Base-by-base conservation (phyloP, 768 basidiomycete species). In the Candolleomyces aberdarensis region DNA sequence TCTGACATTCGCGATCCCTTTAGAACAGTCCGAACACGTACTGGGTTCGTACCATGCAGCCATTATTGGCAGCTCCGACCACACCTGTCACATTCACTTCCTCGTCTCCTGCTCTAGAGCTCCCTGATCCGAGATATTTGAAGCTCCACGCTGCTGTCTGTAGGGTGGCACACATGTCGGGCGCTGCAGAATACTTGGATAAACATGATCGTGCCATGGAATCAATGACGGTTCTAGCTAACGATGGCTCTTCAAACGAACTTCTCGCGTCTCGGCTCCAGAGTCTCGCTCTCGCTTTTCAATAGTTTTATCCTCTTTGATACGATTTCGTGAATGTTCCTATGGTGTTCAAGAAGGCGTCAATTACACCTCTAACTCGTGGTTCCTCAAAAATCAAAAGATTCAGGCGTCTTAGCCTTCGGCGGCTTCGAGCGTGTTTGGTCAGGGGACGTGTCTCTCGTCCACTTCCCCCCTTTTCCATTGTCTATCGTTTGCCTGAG, bases 111-210 rank as follows among this genome's bases (percentile, higher is more conserved):
- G 41, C 11, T 11, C 41, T n/a, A n/a, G 41, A 43, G 5, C 41
- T 43, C 41, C 41, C 41, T n/a, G 41, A 43, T 43, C 41, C 41
- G 41, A 43, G 41, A 43, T 13, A 13, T 43, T n/a, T 43, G 41
- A 43, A 43, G 41, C 41, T 43, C 41, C 41, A 5, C 41, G 41
- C 41, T n/a, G 62, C 60, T 14, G 20, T 58, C 29, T 64, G 64
- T 49, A 26, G 62, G 44, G 59, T 43, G 41, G 41, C 41, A 1
- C 41, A 43, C 5, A 8, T 43, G 41, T 43, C 13, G 13, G 41
- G 41, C 5, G 41, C 57, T 50, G 56, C 56, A 11, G 39, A 40
- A 15, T 62, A 66, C 51, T 36, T 66, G 46, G 50, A 61, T 40
- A 51, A 20, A 48, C 22, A 49, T 4, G 56, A 61, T 20, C 29